A percentile compares a stretch with the other conserved stretches of the same genome.
Conservation (phyloP, 306 rosid species). For the Lagenaria siceraria region DNA sequence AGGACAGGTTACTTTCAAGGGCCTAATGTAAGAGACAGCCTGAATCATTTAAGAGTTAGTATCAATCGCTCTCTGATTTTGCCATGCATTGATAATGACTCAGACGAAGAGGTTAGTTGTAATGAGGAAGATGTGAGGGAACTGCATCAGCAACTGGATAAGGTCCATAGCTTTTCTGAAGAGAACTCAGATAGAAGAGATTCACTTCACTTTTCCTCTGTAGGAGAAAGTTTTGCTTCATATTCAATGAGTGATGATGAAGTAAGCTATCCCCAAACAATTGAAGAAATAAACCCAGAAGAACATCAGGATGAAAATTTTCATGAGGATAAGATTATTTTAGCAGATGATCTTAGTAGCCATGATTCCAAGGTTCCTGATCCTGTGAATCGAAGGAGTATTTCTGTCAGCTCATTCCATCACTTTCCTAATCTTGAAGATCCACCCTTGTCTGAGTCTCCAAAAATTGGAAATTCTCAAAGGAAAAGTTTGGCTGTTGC, state of each 20-base stretch:
- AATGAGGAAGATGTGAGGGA: slow-evolving; percentile 60
- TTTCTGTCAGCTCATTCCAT: slow-evolving; percentile 46
- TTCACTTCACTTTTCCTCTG: slow-evolving; percentile 38
- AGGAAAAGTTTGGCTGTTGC: slow-evolving; percentile 58
- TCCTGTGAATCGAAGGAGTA: slow-evolving; percentile 38
- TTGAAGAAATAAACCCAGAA: slow-evolving; percentile 30
- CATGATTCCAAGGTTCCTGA: slow-evolving; percentile 26
- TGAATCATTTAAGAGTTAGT: slow-evolving; percentile 70
- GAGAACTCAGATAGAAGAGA: slow-evolving; percentile 28
- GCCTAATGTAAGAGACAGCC: slow-evolving; percentile 67
- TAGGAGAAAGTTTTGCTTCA: slow-evolving; percentile 36
- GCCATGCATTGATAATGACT: slow-evolving; percentile 40
- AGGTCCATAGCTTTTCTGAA: slow-evolving; percentile 46
- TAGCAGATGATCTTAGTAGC: slow-evolving; percentile 20
- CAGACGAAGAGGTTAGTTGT: slow-evolving; percentile 46
- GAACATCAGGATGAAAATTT: slow-evolving; percentile 8
- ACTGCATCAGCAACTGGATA: slow-evolving; percentile 51
- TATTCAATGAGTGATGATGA: slow-evolving; percentile 36
- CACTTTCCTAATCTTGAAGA: slow-evolving; percentile 54
- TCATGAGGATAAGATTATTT: slow-evolving; percentile 22
- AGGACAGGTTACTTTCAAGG: slow-evolving; percentile 50
- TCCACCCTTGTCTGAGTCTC: slow-evolving; percentile 79
- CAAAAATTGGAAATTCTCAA: slow-evolving; percentile 55
- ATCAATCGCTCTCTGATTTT: slow-evolving; percentile 74
- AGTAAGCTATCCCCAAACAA: slow-evolving; percentile 26